Base-by-base conservation (phyloP, 192 early-diverging fungal species). In the Coemansia sp. region DNA sequence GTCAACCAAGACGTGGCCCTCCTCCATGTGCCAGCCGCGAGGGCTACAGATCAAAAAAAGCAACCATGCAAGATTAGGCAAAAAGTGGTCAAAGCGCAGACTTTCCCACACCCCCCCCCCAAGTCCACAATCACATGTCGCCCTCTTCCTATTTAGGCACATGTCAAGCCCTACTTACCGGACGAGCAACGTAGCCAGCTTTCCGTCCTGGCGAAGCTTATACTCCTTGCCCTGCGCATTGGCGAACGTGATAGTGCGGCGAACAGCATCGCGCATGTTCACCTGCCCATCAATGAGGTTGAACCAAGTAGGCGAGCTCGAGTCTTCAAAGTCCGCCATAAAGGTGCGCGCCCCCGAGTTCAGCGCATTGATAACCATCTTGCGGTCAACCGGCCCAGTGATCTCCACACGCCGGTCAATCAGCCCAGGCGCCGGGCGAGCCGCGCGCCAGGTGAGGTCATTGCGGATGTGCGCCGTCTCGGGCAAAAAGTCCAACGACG, bases 251-350 rank as follows among this genome's bases (percentile, higher is more conserved):
- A 98, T 96, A 57, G 86, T 88, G 68, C 94, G 87, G 75, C 86
- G 88, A 61, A 93, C 86, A 28, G 96, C 96, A 73, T 98, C 96
- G 75, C 91, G 90, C 84, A 98, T 77, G 85, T 98, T 98, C 85
- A 90, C 82, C 79, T 95, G 93, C 34, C 96, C 96, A 64, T 86
- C 87, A 53, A 95, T 55, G 75, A 89, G 83, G 88, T 94, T 96
- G 64, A 92, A 89, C 95, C 95, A 98, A n/a, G 95, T 96, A 37
- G 96, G 96, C 16, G 93, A 88, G 84, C 91, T 96, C 21, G 96
- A 98, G 84, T 98, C 96, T 89, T 98, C 96, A 76, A 98, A 96
- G 81, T 98, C 96, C 34, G 96, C 96, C 96, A 98, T 98, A 80
- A 93, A 98, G 34, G 95, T 96, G 62, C 84, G 83, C 33, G 96